phyloP scores from a whole-genome alignment of 2,329 filamentous ascomycete genomes.

The Ustilaginoidea virens region DNA sequence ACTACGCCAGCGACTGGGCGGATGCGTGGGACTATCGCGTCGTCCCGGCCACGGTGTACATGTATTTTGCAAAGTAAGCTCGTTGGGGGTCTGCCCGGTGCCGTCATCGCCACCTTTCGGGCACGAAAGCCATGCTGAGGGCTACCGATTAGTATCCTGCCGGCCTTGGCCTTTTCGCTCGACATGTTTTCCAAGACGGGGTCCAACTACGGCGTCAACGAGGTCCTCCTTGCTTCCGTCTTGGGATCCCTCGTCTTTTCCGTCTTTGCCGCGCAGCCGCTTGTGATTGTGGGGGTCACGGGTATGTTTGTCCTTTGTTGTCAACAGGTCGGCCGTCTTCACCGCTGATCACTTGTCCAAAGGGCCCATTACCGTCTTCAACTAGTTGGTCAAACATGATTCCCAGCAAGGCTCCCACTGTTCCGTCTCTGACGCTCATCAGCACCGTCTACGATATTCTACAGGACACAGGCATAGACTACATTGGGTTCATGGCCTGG shows the following conservation, averaged over 20 bases:
- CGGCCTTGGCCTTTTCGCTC: conserved; percentile 74
- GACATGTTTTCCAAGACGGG: conserved; percentile 88
- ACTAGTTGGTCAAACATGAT: conserved; percentile 42
- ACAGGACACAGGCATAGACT: conserved; percentile 58
- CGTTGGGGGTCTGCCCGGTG: conserved; percentile 8
- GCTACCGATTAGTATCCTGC: conserved; percentile 82
- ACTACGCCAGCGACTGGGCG: conserved; percentile 66
- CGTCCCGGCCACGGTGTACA: conserved; percentile 74
- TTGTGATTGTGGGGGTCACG: conserved; percentile 84
- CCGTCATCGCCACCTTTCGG: no score
- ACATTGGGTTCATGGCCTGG: conserved; percentile 84
- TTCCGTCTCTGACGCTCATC: background rate
- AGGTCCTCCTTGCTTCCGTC: conserved; percentile 76
- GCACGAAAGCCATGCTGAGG: no score
- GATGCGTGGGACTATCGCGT: conserved; percentile 89
- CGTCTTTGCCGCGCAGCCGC: conserved; percentile 63
- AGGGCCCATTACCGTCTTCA: conserved; percentile 86
- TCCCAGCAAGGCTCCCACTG: background rate
- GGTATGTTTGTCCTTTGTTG: no score
- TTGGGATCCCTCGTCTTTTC: conserved; percentile 71
- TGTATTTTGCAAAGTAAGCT: conserved; percentile 93
- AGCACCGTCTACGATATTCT: conserved; percentile 84
- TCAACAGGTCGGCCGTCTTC: no score
- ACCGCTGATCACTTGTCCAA: background rate
- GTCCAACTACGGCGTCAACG: conserved; percentile 78